These are phyloP conservation scores for Prototheca wickerhamii DNA, from an alignment of 163 green algal genomes.

Conservation along the genomic window DNA sequence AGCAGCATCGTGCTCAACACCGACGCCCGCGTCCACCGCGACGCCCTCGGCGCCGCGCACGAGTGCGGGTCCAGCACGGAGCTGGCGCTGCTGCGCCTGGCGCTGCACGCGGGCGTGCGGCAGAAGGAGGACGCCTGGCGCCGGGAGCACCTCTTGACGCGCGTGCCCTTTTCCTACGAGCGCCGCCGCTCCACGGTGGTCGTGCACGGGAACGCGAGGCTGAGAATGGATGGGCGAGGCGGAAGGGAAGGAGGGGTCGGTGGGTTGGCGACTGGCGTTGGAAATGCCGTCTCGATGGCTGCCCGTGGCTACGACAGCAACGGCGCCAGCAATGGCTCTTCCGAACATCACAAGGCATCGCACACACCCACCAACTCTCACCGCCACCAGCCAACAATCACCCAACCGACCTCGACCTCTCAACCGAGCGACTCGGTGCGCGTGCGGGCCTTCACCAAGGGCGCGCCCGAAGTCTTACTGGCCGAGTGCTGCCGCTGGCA, in stretches of 20 bases:
- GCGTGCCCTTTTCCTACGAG: slow-evolving; percentile 17
- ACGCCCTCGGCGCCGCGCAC: slow-evolving; percentile 17
- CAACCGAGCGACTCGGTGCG: no score
- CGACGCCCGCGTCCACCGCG: slow-evolving; percentile 41
- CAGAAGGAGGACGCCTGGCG: slow-evolving; percentile 10
- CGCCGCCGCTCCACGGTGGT: not conserved
- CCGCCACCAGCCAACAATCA: not conserved
- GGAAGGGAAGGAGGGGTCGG: no score
- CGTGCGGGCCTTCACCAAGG: slow-evolving; percentile 47
- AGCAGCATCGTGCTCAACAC: slow-evolving; percentile 56
- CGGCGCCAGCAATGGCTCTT: no score
- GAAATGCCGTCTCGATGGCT: not conserved
- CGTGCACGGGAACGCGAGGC: not conserved
- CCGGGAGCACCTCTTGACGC: slow-evolving; percentile 18
- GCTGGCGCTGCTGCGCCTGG: slow-evolving; percentile 68
- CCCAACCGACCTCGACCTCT: no score
- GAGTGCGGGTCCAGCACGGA: slow-evolving; percentile 74
- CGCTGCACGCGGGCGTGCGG: slow-evolving; percentile 21
- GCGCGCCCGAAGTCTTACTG: slow-evolving; percentile 68
- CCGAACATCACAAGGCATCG: no score
- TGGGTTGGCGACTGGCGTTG: no score
- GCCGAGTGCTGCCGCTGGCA: slow-evolving; percentile 43
- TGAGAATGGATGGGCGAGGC: no score
- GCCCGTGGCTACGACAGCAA: no score
- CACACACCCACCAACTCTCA: slow-evolving; percentile 34